Percentiles rank a stretch among this genome's conserved stretches.
phyloP scores from a whole-genome alignment of 495 filamentous ascomycete species.

The Massariosphaeria phaeospora region DNA sequence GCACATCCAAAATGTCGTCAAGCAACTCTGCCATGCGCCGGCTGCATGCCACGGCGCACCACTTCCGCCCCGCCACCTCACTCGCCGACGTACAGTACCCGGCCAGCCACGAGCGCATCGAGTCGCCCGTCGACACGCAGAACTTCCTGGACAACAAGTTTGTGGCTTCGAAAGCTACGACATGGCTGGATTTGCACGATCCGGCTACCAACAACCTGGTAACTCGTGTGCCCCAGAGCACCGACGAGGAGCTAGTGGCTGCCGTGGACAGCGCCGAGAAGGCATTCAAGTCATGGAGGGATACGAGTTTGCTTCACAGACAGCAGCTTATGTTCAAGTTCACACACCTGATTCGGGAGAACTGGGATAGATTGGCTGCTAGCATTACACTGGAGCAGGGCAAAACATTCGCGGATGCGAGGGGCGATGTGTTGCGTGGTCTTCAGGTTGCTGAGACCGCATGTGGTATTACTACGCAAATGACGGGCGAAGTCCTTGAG shows the following conservation, averaged over 20 bases:
- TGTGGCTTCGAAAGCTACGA: slow-evolving; percentile 63
- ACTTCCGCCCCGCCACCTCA: slow-evolving; percentile 45
- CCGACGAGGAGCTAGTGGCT: slow-evolving; percentile 79
- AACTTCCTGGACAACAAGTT: slow-evolving; percentile 94
- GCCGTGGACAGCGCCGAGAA: slow-evolving; percentile 82
- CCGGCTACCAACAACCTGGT: slow-evolving; percentile 97
- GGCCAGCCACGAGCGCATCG: slow-evolving; percentile 74
- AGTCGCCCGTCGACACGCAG: slow-evolving; percentile 69
- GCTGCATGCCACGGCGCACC: slow-evolving; percentile 40
- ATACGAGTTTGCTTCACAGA: slow-evolving; percentile 73
- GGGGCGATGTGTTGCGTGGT: slow-evolving; percentile 89
- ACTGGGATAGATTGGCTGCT: slow-evolving; percentile 94
- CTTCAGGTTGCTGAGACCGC: slow-evolving; percentile 96
- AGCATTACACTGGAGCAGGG: slow-evolving; percentile 97
- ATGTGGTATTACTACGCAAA: slow-evolving; percentile 87
- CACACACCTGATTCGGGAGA: slow-evolving; percentile 77
- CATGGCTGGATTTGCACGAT: slow-evolving; percentile 90
- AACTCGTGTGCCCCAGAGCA: slow-evolving; percentile 94
- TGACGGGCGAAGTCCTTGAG: slow-evolving; percentile 91
- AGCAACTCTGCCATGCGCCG: slow-evolving; percentile 36
- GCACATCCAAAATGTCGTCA: slow-evolving; percentile 35
- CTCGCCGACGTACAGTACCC: slow-evolving; percentile 68
- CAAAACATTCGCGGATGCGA: slow-evolving; percentile 95
- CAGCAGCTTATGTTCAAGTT: slow-evolving; percentile 99
- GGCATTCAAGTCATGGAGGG: slow-evolving; percentile 84